Conservation (phyloP, 1,284 basidiomycete genomes). For the Ustilago crameri region DNA sequence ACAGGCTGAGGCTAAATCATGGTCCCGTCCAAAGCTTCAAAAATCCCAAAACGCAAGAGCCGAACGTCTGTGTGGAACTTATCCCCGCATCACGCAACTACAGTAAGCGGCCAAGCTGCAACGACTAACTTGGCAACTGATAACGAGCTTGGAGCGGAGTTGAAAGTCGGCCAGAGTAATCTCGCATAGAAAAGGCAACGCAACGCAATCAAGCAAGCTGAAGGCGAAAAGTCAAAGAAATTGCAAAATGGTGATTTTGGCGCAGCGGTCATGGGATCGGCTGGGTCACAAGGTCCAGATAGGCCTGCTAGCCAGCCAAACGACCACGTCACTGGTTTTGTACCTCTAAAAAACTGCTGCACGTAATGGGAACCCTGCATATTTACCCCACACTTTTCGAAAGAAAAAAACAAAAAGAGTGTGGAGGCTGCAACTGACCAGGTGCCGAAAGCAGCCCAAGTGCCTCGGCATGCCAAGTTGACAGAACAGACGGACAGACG, state of each 20-base stretch:
- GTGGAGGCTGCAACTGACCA: background rate
- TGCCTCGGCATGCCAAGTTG: too few species aligned
- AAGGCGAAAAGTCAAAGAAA: too few species aligned
- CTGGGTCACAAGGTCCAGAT: conserved; percentile 28
- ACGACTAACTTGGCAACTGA: background rate
- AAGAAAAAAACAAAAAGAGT: background rate
- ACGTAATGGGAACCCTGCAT: conserved; percentile 30
- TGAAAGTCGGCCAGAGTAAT: conserved; percentile 6
- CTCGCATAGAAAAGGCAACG: conserved; percentile 17
- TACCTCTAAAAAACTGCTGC: conserved; percentile 9
- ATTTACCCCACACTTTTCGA: conserved; percentile 38
- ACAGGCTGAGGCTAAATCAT: conserved; percentile 4
- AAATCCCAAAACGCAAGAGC: too few species aligned
- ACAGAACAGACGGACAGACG: too few species aligned
- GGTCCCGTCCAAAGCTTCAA: too few species aligned
- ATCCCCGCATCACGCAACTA: too few species aligned
- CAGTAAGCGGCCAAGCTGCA: too few species aligned
- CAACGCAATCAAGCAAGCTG: background rate
- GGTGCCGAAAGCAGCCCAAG: conserved; percentile 11
- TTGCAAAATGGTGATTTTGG: background rate
- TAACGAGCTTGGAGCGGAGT: conserved; percentile 2
- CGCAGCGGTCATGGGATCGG: conserved; percentile 17
- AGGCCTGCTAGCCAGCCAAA: conserved; percentile 1
- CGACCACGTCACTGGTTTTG: conserved; percentile 11
- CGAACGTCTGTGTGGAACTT: too few species aligned